Conservation (phyloP, 352 stramenopile genomes). For the Phytopythium helicoides region DNA sequence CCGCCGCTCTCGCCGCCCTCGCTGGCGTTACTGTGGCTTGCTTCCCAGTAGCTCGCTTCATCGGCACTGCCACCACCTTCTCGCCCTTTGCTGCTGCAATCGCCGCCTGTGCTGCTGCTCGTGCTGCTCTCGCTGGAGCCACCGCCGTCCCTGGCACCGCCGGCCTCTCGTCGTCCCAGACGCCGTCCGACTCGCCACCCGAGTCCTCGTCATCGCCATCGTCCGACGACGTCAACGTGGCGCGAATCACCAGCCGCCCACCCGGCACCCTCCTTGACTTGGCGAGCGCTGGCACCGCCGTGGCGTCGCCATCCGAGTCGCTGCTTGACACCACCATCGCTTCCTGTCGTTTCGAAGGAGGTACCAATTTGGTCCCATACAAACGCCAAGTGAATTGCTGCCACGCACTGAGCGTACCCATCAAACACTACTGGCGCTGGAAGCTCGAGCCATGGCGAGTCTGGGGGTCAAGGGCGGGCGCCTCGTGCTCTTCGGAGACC, state of each 20-base stretch:
- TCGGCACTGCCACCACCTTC: not conserved
- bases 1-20: not conserved
- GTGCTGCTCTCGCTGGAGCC: too few species aligned
- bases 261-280: not conserved
- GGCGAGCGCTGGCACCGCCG: too few species aligned
- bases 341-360: too few species aligned
- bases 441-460: conserved; percentile 15
- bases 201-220: too few species aligned
- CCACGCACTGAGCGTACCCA: not conserved
- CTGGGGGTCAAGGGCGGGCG: conserved; percentile 66
- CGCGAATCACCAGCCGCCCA: not conserved
- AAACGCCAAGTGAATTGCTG: not conserved
- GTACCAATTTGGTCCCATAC: too few species aligned
- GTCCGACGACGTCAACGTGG: not conserved
- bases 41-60: conserved; percentile 9
- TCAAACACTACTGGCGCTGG: too few species aligned
- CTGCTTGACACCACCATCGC: conserved; percentile 9
- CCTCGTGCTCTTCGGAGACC: conserved; percentile 44
- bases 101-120: too few species aligned
- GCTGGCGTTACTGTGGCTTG: conserved; percentile 7
- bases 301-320: conserved; percentile 8
- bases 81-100: too few species aligned
- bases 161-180: not conserved
- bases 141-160: too few species aligned
- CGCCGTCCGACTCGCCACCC: conserved; percentile 4